Evolutionary conservation across 2,329 filamentous ascomycete genomes (phyloP).

Genomic region (Talaromyces marneffei): DNA sequence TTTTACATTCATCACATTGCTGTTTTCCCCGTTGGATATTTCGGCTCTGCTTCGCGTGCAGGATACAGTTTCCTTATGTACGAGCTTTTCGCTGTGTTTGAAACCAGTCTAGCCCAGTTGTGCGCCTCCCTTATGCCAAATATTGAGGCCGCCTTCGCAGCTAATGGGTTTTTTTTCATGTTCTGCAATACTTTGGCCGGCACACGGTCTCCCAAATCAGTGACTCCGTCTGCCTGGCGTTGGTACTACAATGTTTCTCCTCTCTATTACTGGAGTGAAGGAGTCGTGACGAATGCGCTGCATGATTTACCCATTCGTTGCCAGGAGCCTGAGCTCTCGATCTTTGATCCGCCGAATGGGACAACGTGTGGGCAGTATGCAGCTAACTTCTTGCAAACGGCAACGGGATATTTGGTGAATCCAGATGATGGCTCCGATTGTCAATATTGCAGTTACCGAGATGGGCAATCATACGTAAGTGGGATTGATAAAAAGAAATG

Average conservation of each 20-base stretch:
- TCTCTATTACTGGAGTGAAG: slow-evolving; percentile 70
- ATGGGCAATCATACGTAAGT: slow-evolving; percentile 67
- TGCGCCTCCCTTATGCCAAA: slow-evolving; percentile 67
- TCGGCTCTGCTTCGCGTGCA: slow-evolving; percentile 54
- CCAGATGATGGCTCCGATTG: slow-evolving; percentile 56
- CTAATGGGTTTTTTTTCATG: slow-evolving; percentile 75
- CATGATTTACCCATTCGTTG: slow-evolving; percentile 59
- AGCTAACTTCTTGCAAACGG: slow-evolving; percentile 56
- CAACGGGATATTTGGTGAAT: slow-evolving; percentile 60
- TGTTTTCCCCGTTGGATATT: slow-evolving; percentile 70
- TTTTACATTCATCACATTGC: slow-evolving; percentile 58
- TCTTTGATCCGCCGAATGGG: slow-evolving; percentile 58
- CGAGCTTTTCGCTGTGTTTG: slow-evolving; percentile 65
- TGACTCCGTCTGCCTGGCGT: slow-evolving; percentile 70
- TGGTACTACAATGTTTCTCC: slow-evolving; percentile 81
- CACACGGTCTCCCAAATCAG: slow-evolving; percentile 67
- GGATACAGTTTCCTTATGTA: slow-evolving; percentile 82
- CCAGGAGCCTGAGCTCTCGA: slow-evolving; percentile 54
- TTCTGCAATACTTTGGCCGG: slow-evolving; percentile 77
- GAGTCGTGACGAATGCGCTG: slow-evolving; percentile 68
- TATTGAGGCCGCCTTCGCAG: slow-evolving; percentile 68
- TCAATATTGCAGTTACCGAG: slow-evolving; percentile 68
- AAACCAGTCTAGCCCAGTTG: slow-evolving; percentile 57
- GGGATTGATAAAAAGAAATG: slow-evolving; percentile 35
- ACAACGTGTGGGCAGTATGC: slow-evolving; percentile 68